A percentile compares a stretch with the other conserved stretches of the same genome.
Evolutionary conservation across 352 stramenopile genomes (phyloP).

Genomic region (Pythium phragmiticola): DNA sequence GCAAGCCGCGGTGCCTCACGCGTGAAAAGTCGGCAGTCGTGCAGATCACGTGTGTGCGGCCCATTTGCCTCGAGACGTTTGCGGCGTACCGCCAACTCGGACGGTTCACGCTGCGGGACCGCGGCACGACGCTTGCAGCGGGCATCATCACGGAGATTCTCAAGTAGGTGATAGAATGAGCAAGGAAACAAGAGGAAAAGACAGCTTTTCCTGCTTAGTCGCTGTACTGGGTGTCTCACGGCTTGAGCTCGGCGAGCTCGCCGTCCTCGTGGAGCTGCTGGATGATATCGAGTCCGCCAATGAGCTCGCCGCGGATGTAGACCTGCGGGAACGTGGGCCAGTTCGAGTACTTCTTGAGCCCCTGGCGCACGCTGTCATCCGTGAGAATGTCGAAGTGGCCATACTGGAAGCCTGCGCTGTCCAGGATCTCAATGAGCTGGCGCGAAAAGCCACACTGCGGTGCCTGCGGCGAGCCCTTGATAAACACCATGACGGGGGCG

Average conservation of each 20-base stretch:
- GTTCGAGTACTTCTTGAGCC: conserved; percentile 97
- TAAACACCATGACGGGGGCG: conserved; percentile 97
- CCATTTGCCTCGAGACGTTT: conserved; percentile 82
- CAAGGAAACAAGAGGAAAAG: not conserved
- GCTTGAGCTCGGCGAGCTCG: conserved; percentile 78
- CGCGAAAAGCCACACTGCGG: conserved; percentile 96
- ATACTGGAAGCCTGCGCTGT: conserved; percentile 90
- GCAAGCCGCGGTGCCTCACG: conserved; percentile 85
- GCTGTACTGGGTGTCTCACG: conserved; percentile 33
- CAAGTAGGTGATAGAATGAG: conserved; percentile 24
- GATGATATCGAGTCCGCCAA: conserved; percentile 97
- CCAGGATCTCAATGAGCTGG: conserved; percentile 93
- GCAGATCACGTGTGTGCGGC: conserved; percentile 74
- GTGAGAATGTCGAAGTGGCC: conserved; percentile 97
- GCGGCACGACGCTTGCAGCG: conserved; percentile 77
- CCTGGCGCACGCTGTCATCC: conserved; percentile 95
- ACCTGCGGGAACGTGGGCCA: conserved; percentile 99
- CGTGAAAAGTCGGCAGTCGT: conserved; percentile 81
- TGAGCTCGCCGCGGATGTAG: conserved; percentile 96
- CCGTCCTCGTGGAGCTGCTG: conserved; percentile 93
- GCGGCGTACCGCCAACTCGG: conserved; percentile 77
- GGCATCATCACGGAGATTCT: conserved; percentile 86
- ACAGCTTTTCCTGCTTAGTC: not conserved
- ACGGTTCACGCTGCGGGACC: conserved; percentile 81
- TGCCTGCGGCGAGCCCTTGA: conserved; percentile 93